phyloP scores from a whole-genome alignment of 2,329 filamentous ascomycete species.

The Ceratocystis colombiana region DNA sequence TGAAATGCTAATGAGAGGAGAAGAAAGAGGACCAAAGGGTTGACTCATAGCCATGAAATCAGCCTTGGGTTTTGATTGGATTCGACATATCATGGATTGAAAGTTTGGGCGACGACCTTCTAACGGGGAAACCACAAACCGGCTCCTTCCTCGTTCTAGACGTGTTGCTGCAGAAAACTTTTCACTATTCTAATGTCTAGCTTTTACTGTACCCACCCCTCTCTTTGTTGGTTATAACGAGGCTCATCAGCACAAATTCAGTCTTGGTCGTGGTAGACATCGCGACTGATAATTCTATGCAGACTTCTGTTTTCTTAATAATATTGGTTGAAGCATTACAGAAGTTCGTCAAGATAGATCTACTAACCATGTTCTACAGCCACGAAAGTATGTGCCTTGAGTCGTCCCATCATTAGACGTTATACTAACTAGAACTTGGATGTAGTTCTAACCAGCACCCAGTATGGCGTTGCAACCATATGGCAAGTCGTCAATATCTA shows the following conservation, averaged over 20 bases:
- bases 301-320: background rate
- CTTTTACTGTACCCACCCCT: too few species aligned
- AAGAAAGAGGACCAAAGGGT: background rate
- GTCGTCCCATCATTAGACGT: background rate
- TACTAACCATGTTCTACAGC: conserved; percentile 73
- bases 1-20: conserved; percentile 30
- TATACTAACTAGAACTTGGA: conserved; percentile 28
- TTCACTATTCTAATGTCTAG: background rate
- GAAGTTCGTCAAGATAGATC: background rate
- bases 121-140: background rate
- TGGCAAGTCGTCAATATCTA: conserved; percentile 51
- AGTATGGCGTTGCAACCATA: conserved; percentile 88
- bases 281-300: background rate
- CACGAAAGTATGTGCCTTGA: conserved; percentile 64
- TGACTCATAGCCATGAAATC: background rate
- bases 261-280: background rate
- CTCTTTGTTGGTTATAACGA: background rate
- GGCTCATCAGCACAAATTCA: background rate
- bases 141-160: conserved; percentile 13
- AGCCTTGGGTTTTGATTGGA: background rate
- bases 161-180: conserved; percentile 7
- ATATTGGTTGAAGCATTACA: background rate
- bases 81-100: background rate
- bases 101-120: background rate
- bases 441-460: conserved; percentile 66